Conservation (phyloP, 495 filamentous ascomycete species). For the Cercophora scortea region DNA sequence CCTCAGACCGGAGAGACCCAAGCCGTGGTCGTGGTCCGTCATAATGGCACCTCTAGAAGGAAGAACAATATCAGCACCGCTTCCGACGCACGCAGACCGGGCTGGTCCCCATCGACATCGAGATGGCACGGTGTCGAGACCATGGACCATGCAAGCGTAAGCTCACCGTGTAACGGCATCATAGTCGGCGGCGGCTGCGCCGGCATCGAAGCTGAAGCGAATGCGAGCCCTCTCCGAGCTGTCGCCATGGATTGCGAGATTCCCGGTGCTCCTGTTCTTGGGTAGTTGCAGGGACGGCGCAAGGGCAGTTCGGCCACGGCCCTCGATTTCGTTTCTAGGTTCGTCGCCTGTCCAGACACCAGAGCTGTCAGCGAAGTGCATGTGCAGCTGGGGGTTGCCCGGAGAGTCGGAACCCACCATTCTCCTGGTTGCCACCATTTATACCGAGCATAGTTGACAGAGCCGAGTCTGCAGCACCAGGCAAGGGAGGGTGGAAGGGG, state of each 20-base stretch:
- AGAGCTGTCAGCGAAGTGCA: neutral
- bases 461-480: slow-evolving; percentile 2
- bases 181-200: slow-evolving; percentile 37
- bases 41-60: slow-evolving; percentile 40
- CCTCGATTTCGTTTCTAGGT: slow-evolving; percentile 29
- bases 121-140: neutral
- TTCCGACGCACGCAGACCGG: neutral
- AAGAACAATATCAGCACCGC: slow-evolving; percentile 20
- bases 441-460: slow-evolving; percentile 41
- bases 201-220: slow-evolving; percentile 50
- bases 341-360: slow-evolving; percentile 31
- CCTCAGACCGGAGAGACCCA: slow-evolving; percentile 69
- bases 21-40: slow-evolving; percentile 50
- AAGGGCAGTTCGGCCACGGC: slow-evolving; percentile 24
- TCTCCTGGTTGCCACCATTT: slow-evolving; percentile 37
- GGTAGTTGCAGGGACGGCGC: slow-evolving; percentile 42
- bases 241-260: slow-evolving; percentile 42
- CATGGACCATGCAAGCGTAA: neutral
- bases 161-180: slow-evolving; percentile 46
- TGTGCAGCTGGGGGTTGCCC: neutral
- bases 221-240: slow-evolving; percentile 35
- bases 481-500: no score
- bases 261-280: slow-evolving; percentile 57
- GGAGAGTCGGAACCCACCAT: slow-evolving; percentile 28
- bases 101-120: neutral